A percentile compares a stretch with the other conserved stretches of the same genome.
Conservation (phyloP, 2,329 filamentous ascomycete species). For the Hirsutella minnesotensis region DNA sequence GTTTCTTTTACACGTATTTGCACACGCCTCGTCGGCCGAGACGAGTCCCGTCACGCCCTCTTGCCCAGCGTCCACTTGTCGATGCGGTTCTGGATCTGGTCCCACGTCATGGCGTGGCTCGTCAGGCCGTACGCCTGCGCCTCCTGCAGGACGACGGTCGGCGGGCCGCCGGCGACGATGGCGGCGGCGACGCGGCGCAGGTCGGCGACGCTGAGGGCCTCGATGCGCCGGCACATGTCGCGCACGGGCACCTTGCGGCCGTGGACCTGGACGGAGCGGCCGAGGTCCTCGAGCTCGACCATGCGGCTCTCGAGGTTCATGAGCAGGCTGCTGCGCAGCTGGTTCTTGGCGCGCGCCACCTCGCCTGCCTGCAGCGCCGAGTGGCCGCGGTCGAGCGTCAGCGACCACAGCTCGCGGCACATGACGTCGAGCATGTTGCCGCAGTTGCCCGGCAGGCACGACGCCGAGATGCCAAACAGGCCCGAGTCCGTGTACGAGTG, state of each 20-base stretch:
- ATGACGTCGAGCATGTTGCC: constrained; percentile 86
- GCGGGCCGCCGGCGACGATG: constrained; percentile 77
- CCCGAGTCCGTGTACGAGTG: constrained; percentile 94
- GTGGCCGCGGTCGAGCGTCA: constrained; percentile 67
- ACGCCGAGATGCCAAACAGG: constrained; percentile 84
- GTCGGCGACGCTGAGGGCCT: constrained; percentile 68
- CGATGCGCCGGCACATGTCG: constrained; percentile 87
- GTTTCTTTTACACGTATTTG: too few species aligned
- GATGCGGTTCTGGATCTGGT: constrained; percentile 80
- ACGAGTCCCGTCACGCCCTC: too few species aligned
- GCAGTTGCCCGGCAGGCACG: constrained; percentile 69
- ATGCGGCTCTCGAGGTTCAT: constrained; percentile 98
- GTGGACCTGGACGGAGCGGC: constrained; percentile 92
- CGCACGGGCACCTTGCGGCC: constrained; percentile 81
- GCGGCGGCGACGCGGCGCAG: constrained; percentile 67
- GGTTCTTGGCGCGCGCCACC: constrained; percentile 91
- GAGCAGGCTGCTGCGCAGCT: constrained; percentile 75
- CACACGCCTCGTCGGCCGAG: too few species aligned
- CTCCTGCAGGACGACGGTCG: constrained; percentile 91
- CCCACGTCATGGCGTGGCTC: constrained; percentile 64
- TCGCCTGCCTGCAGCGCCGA: constrained; percentile 60
- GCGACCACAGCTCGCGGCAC: constrained; percentile 73
- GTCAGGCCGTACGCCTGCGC: constrained; percentile 62
- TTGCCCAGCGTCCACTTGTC: constrained; percentile 71
- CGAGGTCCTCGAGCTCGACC: constrained; percentile 94